Base-by-base conservation (phyloP, 75 land plant genomes). In the Sequoiadendron giganteum region DNA sequence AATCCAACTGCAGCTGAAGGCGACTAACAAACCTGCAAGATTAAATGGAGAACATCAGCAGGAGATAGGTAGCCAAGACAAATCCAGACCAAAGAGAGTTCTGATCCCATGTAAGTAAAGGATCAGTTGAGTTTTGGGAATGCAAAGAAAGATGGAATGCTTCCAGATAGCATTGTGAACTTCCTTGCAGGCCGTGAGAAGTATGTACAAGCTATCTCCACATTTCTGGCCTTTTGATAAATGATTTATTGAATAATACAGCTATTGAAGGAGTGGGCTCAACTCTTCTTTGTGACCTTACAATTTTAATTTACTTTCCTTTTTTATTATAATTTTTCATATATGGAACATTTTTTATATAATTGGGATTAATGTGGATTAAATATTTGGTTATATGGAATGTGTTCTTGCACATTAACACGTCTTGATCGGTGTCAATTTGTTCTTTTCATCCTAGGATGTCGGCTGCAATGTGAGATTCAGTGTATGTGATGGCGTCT, bases 161-260 rank as follows among this genome's bases (percentile, higher is more conserved):
- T 82, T 82, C 84, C 84, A 82, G 84, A 82, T 34, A 82, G 49
- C 3, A 43, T 82, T 45, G 84, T 82, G 28, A 82, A 82, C 48
- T 82, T 82, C 30, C 45, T 82, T 82, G 48, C 84, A 82, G 84
- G 49, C 28, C 84, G 84, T 82, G 84, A 82, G 49, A 82, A 82
- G 84, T 82, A 82, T 82, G 43, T 82, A 82, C 49, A 4, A 34
- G 43, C n/a, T 15, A 21, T 82, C 21, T 45, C 1, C 47, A 82
- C 52, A 81, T n/a, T 82, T 82, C 10, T 82, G 49, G 3, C 5
- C n/a, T 42, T 19, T 28, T 21, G 28, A 45, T 45, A 82, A 3
- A 81, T 39, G 30, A 25, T 81, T 21, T 81, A 42, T 81, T 45
- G 83, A 28, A 81, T 9, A 40, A 39, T 43, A 25, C 1, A 48